These are phyloP conservation scores for Apophysomyces trapeziformis DNA, from an alignment of 371 early-diverging fungal genomes.

Conservation along the genomic window DNA sequence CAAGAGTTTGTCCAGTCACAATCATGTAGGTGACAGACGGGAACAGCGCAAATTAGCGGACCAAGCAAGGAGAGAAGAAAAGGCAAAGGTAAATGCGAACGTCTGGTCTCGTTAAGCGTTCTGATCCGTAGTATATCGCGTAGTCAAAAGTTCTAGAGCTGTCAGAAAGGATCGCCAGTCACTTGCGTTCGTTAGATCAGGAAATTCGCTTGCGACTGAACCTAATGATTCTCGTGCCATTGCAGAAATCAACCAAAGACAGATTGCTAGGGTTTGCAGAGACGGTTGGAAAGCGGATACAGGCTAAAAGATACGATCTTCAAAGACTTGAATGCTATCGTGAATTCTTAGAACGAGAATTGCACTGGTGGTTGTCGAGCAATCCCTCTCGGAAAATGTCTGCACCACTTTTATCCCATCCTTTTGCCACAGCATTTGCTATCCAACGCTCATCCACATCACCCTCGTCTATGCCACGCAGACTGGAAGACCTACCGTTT, in stretches of 20 bases:
- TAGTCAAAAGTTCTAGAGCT: conserved; percentile 20
- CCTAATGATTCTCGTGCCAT: conserved; percentile 67
- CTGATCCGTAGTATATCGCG: neutral
- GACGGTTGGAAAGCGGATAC: conserved; percentile 56
- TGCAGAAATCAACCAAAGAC: conserved; percentile 66
- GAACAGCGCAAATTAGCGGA: conserved; percentile 24
- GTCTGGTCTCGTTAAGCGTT: neutral
- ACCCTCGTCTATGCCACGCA: neutral
- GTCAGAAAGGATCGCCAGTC: conserved; percentile 39
- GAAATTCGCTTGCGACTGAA: conserved; percentile 67
- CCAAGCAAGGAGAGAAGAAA: conserved; percentile 33
- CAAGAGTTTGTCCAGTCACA: conserved; percentile 4
- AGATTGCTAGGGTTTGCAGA: conserved; percentile 62
- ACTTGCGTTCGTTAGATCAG: conserved; percentile 45
- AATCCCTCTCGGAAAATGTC: conserved; percentile 16
- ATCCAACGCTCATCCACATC: conserved; percentile 17
- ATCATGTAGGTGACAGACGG: conserved; percentile 23
- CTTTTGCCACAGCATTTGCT: conserved; percentile 1
- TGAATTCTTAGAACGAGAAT: conserved; percentile 71
- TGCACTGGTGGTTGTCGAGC: conserved; percentile 33
- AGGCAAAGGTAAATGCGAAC: conserved; percentile 15
- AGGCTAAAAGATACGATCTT: conserved; percentile 57
- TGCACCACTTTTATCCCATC: conserved; percentile 16
- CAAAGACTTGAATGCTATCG: conserved; percentile 73
- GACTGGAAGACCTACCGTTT: neutral